phyloP scores from a whole-genome alignment of 345 rosid genomes.

The Eucalyptus virginea region DNA sequence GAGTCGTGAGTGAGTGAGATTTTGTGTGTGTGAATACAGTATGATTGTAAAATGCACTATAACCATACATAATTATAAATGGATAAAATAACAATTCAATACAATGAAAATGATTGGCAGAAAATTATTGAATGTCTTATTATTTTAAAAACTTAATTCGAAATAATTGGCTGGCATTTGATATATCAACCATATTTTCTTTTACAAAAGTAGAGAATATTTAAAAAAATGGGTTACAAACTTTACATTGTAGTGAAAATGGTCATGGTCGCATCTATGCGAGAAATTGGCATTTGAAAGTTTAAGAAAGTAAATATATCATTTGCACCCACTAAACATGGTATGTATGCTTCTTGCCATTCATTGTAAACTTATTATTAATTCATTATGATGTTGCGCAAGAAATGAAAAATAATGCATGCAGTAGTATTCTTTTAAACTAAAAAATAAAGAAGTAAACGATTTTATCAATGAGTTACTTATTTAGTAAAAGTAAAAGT shows the following conservation, averaged over 20 bases:
- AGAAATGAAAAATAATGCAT: not conserved
- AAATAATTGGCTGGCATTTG: not conserved
- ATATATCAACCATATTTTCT: not conserved
- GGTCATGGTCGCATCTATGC: not conserved
- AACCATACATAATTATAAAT: not conserved
- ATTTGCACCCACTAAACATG: not conserved
- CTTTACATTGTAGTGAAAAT: not conserved
- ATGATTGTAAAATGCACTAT: not conserved
- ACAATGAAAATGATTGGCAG: not conserved
- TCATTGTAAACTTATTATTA: not conserved
- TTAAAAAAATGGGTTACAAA: not conserved
- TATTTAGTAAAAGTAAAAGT: not conserved
- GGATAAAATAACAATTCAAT: not conserved
- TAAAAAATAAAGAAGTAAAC: not conserved
- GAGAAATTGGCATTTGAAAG: not conserved
- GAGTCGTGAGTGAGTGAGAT: not conserved
- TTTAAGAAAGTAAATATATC: not conserved
- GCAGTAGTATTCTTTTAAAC: too few species aligned
- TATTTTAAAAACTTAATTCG: too few species aligned
- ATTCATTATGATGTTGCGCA: not conserved
- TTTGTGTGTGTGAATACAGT: not conserved
- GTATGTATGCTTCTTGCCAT: not conserved
- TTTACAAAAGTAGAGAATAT: too few species aligned
- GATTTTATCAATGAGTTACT: not conserved
- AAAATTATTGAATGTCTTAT: too few species aligned